These are phyloP conservation scores for Sporothrix mexicana DNA, from an alignment of 2,329 filamentous ascomycete genomes.

Conservation along the genomic window DNA sequence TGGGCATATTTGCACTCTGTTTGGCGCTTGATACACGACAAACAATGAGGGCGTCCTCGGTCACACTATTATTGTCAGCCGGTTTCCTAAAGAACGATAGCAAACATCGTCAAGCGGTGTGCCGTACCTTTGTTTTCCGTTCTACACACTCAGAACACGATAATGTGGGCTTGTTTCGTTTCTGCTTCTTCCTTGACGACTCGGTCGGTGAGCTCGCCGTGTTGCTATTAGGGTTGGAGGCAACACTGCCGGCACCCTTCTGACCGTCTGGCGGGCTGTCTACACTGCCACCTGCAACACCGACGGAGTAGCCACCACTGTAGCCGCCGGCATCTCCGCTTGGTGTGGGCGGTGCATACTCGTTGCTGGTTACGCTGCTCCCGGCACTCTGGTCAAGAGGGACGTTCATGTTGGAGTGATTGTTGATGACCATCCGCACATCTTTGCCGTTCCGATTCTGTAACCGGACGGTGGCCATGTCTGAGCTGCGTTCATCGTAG, in stretches of 20 bases:
- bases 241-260: slow-evolving; percentile 17
- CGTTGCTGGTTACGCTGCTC: slow-evolving; percentile 36
- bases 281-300: slow-evolving; percentile 8
- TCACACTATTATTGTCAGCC: slow-evolving; percentile 61
- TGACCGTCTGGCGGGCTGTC: slow-evolving; percentile 25
- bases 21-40: slow-evolving; percentile 75
- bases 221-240: slow-evolving; percentile 22
- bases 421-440: slow-evolving; percentile 35
- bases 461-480: slow-evolving; percentile 6
- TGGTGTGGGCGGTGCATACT: slow-evolving; percentile 34
- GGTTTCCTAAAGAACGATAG: too few relatives aligned
- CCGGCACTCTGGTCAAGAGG: slow-evolving; percentile 32
- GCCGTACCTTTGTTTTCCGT: slow-evolving; percentile 74
- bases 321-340: slow-evolving; percentile 20
- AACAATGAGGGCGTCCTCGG: slow-evolving; percentile 70
- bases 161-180: slow-evolving; percentile 81
- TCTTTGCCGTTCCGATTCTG: slow-evolving; percentile 33
- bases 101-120: too few relatives aligned
- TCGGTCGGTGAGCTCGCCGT: slow-evolving; percentile 42
- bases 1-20: slow-evolving; percentile 76
- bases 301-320: neutral
- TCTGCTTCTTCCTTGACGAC: slow-evolving; percentile 73
- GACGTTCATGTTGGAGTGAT: slow-evolving; percentile 30
- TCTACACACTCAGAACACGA: slow-evolving; percentile 82
- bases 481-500: slow-evolving; percentile 26